A percentile compares a stretch with the other conserved stretches of the same genome.
phyloP scores from a whole-genome alignment of 176 grass and related monocot genomes.

The Triticum urartu region DNA sequence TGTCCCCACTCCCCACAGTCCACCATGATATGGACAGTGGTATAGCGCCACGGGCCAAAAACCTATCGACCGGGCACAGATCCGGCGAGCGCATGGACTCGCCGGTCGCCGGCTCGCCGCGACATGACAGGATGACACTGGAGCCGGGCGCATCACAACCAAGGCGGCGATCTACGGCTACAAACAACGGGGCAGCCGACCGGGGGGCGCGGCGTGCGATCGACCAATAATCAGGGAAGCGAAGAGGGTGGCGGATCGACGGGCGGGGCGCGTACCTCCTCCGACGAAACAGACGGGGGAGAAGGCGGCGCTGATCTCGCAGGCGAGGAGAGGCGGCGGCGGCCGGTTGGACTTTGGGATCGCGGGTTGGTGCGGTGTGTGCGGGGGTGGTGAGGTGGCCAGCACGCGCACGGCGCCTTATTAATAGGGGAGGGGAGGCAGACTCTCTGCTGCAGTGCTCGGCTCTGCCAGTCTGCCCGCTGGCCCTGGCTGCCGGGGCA shows the following conservation, averaged over 20 bases:
- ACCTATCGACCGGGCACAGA: background rate
- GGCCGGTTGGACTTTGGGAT: background rate
- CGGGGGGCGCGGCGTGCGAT: background rate
- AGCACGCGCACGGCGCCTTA: conserved; percentile 21
- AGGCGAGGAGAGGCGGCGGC: background rate
- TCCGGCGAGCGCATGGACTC: background rate
- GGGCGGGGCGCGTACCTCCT: conserved; percentile 24
- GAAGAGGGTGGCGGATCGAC: background rate
- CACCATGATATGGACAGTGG: background rate
- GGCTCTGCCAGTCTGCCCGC: background rate
- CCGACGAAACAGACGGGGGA: background rate
- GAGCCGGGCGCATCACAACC: background rate
- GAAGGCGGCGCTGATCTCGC: conserved; percentile 8
- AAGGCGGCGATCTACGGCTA: conserved; percentile 13
- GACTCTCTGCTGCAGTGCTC: too few species aligned
- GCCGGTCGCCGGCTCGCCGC: background rate
- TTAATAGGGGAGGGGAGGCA: conserved; percentile 30
- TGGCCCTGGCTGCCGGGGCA: conserved; percentile 3
- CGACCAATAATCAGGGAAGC: background rate
- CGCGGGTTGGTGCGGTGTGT: background rate
- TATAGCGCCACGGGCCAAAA: background rate
- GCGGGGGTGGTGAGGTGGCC: background rate
- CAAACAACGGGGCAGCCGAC: background rate
- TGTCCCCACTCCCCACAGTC: background rate
- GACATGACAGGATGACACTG: background rate